Evolutionary conservation across 139 green algal species (phyloP), one percentile per base, ranked within the genome.

Genomic region (Gonium pectorale): DNA sequence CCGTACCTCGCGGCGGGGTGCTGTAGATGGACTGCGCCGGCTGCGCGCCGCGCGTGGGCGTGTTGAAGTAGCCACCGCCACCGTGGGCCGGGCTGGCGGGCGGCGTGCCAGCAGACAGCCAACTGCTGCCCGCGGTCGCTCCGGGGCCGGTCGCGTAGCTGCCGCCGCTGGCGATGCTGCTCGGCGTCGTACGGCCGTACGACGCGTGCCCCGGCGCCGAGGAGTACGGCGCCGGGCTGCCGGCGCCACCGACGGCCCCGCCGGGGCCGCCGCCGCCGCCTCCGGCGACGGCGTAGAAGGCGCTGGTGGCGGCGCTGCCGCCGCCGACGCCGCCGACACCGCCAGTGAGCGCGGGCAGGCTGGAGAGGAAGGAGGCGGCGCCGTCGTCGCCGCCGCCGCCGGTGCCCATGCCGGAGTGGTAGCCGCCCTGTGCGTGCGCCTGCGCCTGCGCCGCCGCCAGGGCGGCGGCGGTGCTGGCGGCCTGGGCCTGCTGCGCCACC

Each of bases 301-400:
- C 24, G 56, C n/a, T 26, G 56, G 21, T 56, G 49, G 49, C 17
- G 49, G 49, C 29, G 59, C 51, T 22, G 6, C 51, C 51, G 4
- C 51, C 51, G 51, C 51, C 51, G 51, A 19, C 51, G 51, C n/a
- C n/a, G n/a, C 56, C 56, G 56, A 8, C 56, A 35, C 24, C n/a
- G 56, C 73, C 69, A 17, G 73, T 26, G 33, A 81, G 35, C 26
- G 54, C 41, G 22, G 73, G 73, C 24, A 81, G 73, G 54, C 69
- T 54, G 26, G 73, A 81, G 73, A 81, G 73, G 52, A 81, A 81
- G 54, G 73, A 81, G 37, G n/a, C n/a, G n/a, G n/a, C n/a, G n/a
- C n/a, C n/a, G n/a, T n/a, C n/a, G n/a, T n/a, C n/a, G n/a, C n/a
- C n/a, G n/a, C n/a, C n/a, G n/a, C n/a, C n/a, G n/a, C n/a, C n/a